Conservation (phyloP, 306 rosid genomes). For the Pyrus betulifolia region DNA sequence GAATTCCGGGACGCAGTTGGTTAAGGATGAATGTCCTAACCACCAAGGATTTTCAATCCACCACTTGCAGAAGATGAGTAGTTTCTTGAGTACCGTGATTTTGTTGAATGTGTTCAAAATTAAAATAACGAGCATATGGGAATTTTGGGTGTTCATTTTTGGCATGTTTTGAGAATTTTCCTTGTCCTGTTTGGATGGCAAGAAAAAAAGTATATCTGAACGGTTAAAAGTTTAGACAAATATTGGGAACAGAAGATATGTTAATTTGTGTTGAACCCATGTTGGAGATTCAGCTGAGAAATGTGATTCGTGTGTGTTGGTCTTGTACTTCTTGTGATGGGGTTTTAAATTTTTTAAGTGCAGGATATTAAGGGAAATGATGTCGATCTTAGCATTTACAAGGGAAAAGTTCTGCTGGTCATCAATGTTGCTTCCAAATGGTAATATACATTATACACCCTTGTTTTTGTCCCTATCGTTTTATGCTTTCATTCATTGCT, state of each 20-base stretch:
- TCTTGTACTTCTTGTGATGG: neutral
- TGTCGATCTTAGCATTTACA: constrained; percentile 49
- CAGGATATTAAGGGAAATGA: constrained; percentile 73
- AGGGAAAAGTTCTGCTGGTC: constrained; percentile 65
- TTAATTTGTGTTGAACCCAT: neutral
- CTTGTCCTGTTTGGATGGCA: neutral
- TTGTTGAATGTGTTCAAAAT: neutral
- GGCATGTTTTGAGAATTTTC: neutral
- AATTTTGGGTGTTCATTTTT: neutral
- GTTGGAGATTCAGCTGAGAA: neutral
- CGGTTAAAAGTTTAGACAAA: neutral
- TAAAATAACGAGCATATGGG: neutral
- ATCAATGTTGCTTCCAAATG: constrained; percentile 95
- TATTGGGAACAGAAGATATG: neutral
- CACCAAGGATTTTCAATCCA: too few relatives aligned
- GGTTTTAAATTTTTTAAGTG: neutral
- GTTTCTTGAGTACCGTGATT: neutral
- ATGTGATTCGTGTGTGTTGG: neutral
- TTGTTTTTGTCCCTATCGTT: neutral
- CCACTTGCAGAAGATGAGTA: too few relatives aligned
- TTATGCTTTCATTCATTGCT: neutral
- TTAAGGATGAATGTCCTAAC: too few relatives aligned
- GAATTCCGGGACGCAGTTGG: too few relatives aligned
- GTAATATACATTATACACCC: constrained; percentile 14
- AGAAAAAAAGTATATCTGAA: neutral